Evolutionary conservation across 2,329 filamentous ascomycete genomes (phyloP).

Genomic region (Rhynchosporium agropyri): DNA sequence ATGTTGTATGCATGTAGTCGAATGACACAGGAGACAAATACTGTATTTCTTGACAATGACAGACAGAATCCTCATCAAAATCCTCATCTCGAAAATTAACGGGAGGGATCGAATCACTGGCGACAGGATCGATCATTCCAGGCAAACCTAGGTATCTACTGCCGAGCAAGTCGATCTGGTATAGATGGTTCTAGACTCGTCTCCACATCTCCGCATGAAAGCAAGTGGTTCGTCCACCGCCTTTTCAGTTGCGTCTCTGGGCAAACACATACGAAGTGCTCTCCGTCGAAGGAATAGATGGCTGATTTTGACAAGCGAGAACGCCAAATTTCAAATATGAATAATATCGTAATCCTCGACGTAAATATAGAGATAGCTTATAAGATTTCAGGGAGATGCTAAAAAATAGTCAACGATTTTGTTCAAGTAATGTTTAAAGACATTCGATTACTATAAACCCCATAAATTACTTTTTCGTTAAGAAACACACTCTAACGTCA

Average conservation of each 20-base stretch:
- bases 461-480: too few species aligned
- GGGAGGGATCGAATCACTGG: constrained; percentile 64
- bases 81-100: constrained; percentile 67
- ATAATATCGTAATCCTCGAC: too few species aligned
- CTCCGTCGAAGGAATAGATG: too few species aligned
- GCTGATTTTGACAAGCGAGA: too few species aligned
- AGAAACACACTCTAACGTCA: too few species aligned
- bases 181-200: constrained; percentile 56
- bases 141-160: constrained; percentile 71
- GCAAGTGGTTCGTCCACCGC: constrained; percentile 56
- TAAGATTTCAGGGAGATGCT: too few species aligned
- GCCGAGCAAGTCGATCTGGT: constrained; percentile 64
- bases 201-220: constrained; percentile 78
- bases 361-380: too few species aligned
- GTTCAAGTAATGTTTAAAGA: too few species aligned
- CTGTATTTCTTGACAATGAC: constrained; percentile 57
- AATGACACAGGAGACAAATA: constrained; percentile 55
- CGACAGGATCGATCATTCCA: constrained; percentile 64
- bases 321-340: too few species aligned
- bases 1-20: constrained; percentile 58
- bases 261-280: constrained; percentile 57
- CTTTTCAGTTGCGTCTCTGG: constrained; percentile 50
- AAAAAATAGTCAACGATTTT: too few species aligned
- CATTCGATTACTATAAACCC: too few species aligned
- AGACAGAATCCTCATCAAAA: constrained; percentile 56